Conservation (phyloP, 768 basidiomycete genomes). For the Steccherinum ochraceum region DNA sequence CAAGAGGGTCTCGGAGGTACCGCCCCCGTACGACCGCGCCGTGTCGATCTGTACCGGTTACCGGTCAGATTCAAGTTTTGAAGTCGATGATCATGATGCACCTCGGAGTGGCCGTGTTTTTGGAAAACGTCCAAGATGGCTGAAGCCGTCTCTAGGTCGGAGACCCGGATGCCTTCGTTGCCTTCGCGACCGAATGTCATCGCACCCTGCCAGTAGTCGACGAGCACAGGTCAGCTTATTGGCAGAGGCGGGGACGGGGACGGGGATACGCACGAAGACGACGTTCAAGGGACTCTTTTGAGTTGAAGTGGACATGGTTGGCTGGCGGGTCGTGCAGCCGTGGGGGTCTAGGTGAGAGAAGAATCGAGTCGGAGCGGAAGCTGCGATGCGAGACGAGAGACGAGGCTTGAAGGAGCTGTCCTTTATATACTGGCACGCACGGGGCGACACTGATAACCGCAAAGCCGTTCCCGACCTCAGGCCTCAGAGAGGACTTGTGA, state of each 20-base stretch:
- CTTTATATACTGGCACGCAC: no score
- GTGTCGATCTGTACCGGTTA: constrained; percentile 22
- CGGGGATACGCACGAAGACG: constrained; percentile 35
- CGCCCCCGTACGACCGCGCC: constrained; percentile 19
- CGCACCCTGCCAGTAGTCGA: constrained; percentile 39
- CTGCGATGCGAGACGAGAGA: no score
- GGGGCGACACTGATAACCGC: no score
- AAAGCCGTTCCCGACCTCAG: no score
- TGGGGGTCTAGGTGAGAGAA: no score
- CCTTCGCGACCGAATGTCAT: constrained; percentile 51
- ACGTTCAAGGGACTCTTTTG: constrained; percentile 41
- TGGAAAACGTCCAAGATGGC: constrained; percentile 49
- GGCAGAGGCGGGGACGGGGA: no score
- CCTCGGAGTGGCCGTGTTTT: constrained; percentile 50
- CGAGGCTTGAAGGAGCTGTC: no score
- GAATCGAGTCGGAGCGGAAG: no score
- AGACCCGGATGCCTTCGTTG: constrained; percentile 42
- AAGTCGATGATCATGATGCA: constrained; percentile 15
- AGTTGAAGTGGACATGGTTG: no score
- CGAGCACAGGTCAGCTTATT: no score
- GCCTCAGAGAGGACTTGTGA: no score
- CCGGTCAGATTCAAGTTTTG: neutral
- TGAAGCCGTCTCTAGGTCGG: constrained; percentile 40
- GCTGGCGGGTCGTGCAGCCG: no score
- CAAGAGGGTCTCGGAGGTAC: constrained; percentile 32